phyloP scores from a whole-genome alignment of 352 stramenopile genomes.

The Phytophthora chlamydospora region DNA sequence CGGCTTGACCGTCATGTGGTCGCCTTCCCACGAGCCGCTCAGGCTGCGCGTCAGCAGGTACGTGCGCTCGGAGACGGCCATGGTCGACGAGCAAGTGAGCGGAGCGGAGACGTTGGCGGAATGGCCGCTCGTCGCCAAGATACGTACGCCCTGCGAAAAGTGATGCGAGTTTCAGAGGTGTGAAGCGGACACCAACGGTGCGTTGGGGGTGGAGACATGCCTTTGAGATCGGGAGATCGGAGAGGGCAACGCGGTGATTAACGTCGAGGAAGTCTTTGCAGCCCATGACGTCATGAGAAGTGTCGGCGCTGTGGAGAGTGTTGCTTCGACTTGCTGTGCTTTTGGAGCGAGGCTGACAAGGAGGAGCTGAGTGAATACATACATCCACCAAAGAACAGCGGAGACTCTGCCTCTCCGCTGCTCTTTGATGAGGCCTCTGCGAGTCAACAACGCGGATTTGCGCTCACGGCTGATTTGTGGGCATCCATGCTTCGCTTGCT shows the following conservation, averaged over 20 bases:
- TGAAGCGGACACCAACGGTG: conserved; percentile 8
- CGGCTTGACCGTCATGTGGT: conserved; percentile 61
- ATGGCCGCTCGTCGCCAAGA: conserved; percentile 21
- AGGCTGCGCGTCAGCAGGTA: conserved; percentile 35
- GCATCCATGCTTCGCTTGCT: neutral
- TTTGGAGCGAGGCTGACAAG: conserved; percentile 1
- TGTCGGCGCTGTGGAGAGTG: no score
- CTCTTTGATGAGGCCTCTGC: no score
- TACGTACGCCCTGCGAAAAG: conserved; percentile 22
- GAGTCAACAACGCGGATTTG: neutral
- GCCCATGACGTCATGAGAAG: no score
- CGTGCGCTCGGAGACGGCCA: conserved; percentile 31
- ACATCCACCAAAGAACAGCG: conserved; percentile 1
- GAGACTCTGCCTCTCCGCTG: neutral
- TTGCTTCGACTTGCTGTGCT: neutral
- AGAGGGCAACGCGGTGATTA: neutral
- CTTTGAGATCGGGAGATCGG: conserved; percentile 11
- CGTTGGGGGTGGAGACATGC: neutral
- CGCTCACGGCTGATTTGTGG: neutral
- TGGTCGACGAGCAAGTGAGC: conserved; percentile 1
- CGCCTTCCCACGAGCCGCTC: conserved; percentile 37
- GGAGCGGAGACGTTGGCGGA: conserved; percentile 16
- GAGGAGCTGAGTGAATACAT: conserved; percentile 2
- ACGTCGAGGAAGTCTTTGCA: no score
- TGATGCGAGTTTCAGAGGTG: conserved; percentile 17